Evolutionary conservation across 208 protist genomes (phyloP).

Genomic region (Leishmania turanica): DNA sequence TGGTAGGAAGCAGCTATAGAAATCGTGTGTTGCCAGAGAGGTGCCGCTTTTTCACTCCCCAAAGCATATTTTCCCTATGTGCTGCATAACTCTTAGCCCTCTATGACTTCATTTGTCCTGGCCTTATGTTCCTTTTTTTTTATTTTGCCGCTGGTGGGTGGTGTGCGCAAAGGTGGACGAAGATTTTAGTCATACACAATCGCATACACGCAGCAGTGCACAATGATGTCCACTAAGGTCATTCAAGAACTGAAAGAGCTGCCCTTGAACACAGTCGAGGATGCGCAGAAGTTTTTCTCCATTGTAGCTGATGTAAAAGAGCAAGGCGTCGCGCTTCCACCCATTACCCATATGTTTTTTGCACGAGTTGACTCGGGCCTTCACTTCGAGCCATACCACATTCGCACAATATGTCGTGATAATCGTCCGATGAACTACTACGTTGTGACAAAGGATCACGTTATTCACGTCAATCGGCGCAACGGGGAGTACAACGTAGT

Average conservation of each 20-base stretch:
- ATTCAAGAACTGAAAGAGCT: constrained; percentile 34
- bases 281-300: constrained; percentile 51
- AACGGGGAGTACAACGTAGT: constrained; percentile 51
- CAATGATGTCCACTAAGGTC: constrained; percentile 20
- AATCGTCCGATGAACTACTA: constrained; percentile 82
- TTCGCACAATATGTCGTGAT: constrained; percentile 70
- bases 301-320: constrained; percentile 37
- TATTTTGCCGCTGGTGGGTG: background rate
- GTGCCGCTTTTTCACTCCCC: background rate
- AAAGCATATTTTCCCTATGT: background rate
- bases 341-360: constrained; percentile 86
- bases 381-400: constrained; percentile 83
- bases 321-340: constrained; percentile 43
- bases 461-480: constrained; percentile 72
- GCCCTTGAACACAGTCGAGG: constrained; percentile 53
- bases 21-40: background rate
- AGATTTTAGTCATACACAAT: background rate
- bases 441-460: constrained; percentile 63
- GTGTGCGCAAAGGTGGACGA: background rate
- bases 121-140: constrained; percentile 9
- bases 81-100: background rate
- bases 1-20: too few species aligned
- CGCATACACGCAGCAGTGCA: background rate
- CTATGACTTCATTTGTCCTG: background rate
- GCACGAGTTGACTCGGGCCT: constrained; percentile 64